Conservation (phyloP, 106 monocot genomes). For the Acanthochlamys bracteata region DNA sequence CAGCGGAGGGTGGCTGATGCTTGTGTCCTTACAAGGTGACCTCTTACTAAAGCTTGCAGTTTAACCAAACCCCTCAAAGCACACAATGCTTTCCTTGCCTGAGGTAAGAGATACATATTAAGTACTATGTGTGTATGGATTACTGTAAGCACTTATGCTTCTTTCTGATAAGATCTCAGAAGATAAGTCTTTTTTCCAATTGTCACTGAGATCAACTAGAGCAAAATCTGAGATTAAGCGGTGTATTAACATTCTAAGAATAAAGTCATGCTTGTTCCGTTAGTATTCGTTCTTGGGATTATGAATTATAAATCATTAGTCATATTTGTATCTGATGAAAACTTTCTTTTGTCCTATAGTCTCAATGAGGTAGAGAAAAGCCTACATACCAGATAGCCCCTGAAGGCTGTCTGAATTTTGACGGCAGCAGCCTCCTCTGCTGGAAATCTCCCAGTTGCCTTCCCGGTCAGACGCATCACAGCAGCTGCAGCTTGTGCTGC, state of each 20-base stretch:
- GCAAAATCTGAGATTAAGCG: no score
- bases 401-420: constrained; percentile 62
- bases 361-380: background rate
- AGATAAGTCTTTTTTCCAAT: no score
- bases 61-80: constrained; percentile 55
- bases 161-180: background rate
- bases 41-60: constrained; percentile 44
- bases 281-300: no score
- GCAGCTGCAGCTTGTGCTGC: constrained; percentile 17
- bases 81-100: constrained; percentile 53
- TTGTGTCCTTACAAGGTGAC: constrained; percentile 37
- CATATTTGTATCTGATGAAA: background rate
- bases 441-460: constrained; percentile 3
- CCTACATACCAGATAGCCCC: constrained; percentile 46
- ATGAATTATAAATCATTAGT: no score
- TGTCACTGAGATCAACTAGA: no score
- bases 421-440: constrained; percentile 39
- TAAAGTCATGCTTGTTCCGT: no score
- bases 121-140: background rate
- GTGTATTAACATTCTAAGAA: no score
- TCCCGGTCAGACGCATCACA: constrained; percentile 23
- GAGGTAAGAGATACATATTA: background rate
- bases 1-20: constrained; percentile 32
- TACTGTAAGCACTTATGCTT: background rate
- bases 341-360: background rate